Percentiles rank a stretch among this genome's conserved stretches.
These are phyloP conservation scores for Scheffersomyces stambukii DNA, from an alignment of 1,139 yeast genomes.

Conservation along the genomic window DNA sequence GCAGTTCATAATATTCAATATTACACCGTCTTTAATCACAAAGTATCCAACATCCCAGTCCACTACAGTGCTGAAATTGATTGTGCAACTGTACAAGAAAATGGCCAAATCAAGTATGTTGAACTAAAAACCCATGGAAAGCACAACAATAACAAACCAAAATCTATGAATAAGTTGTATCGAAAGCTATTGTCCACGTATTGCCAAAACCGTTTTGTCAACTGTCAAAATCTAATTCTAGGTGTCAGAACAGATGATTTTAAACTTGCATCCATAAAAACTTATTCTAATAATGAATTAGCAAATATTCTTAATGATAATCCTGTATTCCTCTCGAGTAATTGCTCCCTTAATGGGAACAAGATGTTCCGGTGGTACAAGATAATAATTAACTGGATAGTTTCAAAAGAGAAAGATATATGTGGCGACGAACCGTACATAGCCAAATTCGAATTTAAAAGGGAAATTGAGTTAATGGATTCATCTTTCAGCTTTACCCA, in stretches of 20 bases:
- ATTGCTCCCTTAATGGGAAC: constrained; percentile 12
- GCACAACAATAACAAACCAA: constrained; percentile 6
- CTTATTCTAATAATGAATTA: constrained; percentile 14
- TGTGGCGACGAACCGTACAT: constrained; percentile 4
- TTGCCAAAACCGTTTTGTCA: constrained; percentile 20
- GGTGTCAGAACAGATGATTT: constrained; percentile 19
- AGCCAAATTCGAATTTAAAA: constrained; percentile 7
- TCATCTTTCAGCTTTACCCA: constrained; percentile 5
- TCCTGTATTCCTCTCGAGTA: constrained; percentile 12
- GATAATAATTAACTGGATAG: constrained; percentile 13
- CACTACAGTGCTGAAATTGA: constrained; percentile 24
- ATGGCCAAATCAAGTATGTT: constrained; percentile 14
- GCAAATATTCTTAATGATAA: constrained; percentile 10
- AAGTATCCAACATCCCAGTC: constrained; percentile 11
- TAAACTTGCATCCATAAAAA: constrained; percentile 16
- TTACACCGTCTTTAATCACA: constrained; percentile 16
- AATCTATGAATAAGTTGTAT: constrained; percentile 10
- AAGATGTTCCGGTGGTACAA: constrained; percentile 17
- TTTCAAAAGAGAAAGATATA: constrained; percentile 1
- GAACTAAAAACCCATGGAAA: constrained; percentile 22
- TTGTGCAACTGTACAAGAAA: constrained; percentile 9
- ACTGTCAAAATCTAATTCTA: constrained; percentile 14
- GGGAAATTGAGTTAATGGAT: constrained; percentile 9
- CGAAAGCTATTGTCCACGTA: constrained; percentile 16
- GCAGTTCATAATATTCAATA: constrained; percentile 7